Base-by-base conservation (phyloP, 2,329 filamentous ascomycete genomes). In the Helicocarpus griseus region DNA sequence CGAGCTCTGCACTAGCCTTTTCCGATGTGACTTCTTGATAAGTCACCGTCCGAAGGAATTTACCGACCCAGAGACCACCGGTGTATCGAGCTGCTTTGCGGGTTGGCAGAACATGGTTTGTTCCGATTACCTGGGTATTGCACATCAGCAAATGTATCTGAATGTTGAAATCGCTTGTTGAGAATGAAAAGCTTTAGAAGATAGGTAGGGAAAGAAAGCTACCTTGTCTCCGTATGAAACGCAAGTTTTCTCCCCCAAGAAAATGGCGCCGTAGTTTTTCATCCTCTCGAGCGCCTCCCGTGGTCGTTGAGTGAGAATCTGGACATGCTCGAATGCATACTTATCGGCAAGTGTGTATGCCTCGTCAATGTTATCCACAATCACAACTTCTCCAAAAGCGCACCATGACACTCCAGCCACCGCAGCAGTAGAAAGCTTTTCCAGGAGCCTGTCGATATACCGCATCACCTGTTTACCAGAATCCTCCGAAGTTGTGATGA, bases 51-150 rank as follows among this genome's bases (percentile, higher is more conserved):
- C 70, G 67, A 14, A 78, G 63, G 55, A 69, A 78, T 58, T 78
- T 78, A n/a, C 76, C 75, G 2, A 78, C 76, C 76, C 76, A 78
- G 3, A 78, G 64, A 1, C 76, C 76, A 2, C 76, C 76, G 0
- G 76, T 79, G 56, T 75, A 79, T 2, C 72, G 61, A 0, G 72
- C 70, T 0, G 74, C 75, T 19, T 69, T 68, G 1, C 69, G 64
- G 0, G 76, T 79, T 0, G 77, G 76, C 0, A 79, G 65, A 2
- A 79, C 76, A 56, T 78, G 76, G 57, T 78, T 79, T 2, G 76
- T 79, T 1, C 76, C 76, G 53, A 79, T 79, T 33, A 72, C 73
- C 72, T 76, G 43, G 8, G 22, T 3, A 21, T 8, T 29, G 17
- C 21, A 47, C 3, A 36, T 47, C 26, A 24, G 44, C 29, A 9